phyloP scores from a whole-genome alignment of 2,329 filamentous ascomycete genomes.

The Ophiostoma pallidulum region DNA sequence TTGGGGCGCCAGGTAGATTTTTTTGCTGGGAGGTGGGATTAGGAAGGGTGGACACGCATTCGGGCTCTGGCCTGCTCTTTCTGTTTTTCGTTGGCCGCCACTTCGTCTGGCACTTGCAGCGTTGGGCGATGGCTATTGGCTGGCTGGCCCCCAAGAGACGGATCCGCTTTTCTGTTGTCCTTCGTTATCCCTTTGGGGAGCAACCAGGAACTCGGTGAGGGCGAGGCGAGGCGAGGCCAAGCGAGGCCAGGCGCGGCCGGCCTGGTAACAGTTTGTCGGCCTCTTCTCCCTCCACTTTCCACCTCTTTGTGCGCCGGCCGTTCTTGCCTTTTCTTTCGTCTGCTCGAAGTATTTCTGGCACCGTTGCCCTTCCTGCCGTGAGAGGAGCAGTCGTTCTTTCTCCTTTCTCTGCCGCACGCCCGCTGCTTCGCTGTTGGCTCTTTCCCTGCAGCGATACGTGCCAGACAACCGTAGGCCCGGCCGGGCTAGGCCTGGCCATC shows the following conservation, averaged over 20 bases:
- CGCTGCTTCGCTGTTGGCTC: too few relatives aligned
- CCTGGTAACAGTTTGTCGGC: neutral
- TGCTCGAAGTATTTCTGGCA: too few relatives aligned
- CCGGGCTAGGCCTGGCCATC: too few relatives aligned
- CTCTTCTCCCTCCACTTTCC: neutral
- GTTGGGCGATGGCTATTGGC: constrained; percentile 13
- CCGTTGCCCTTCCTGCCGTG: too few relatives aligned
- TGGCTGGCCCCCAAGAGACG: neutral
- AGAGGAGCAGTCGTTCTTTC: too few relatives aligned
- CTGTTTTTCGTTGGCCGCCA: constrained; percentile 11
- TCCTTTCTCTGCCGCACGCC: too few relatives aligned
- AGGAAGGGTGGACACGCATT: constrained; percentile 4
- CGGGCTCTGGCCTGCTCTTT: constrained; percentile 1
- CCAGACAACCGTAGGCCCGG: too few relatives aligned
- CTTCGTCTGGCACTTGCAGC: constrained; percentile 6
- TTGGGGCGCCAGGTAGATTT: constrained; percentile 16
- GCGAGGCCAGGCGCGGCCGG: too few relatives aligned
- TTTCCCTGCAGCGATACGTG: too few relatives aligned
- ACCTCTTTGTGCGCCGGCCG: neutral
- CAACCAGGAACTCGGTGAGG: constrained; percentile 4
- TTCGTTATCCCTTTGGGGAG: constrained; percentile 12
- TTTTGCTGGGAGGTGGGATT: constrained; percentile 17
- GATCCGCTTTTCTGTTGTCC: constrained; percentile 10
- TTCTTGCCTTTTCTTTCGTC: neutral
- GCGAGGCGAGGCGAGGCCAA: neutral